Conservation (phyloP, 495 filamentous ascomycete genomes). For the Neurospora sp. region DNA sequence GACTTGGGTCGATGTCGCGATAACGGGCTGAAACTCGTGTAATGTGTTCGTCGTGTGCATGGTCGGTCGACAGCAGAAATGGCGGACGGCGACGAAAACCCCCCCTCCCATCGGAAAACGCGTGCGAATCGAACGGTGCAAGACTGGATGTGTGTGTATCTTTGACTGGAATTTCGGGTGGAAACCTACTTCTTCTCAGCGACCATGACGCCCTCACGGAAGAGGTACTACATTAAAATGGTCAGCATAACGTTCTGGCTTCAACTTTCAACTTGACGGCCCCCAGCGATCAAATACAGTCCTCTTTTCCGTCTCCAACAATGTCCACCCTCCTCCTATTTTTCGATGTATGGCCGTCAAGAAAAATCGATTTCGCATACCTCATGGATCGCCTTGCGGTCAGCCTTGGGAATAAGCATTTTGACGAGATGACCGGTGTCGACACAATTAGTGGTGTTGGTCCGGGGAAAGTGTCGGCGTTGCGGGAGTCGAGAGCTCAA, state of each 20-base stretch:
- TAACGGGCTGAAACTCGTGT: conserved; percentile 31
- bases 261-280: background rate
- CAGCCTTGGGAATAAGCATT: conserved; percentile 97
- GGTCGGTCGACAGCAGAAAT: background rate
- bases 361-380: conserved; percentile 19
- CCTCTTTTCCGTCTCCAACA: background rate
- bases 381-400: conserved; percentile 99
- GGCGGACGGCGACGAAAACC: background rate
- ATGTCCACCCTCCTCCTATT: background rate
- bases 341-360: background rate
- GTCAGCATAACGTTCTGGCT: conserved; percentile 22
- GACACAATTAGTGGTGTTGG: conserved; percentile 36
- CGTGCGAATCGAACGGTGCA: background rate
- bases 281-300: background rate
- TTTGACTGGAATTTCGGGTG: conserved; percentile 6
- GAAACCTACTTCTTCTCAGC: conserved; percentile 75
- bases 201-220: conserved; percentile 98
- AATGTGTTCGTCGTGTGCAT: background rate
- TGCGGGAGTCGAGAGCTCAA: conserved; percentile 23
- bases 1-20: conserved; percentile 62
- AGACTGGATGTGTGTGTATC: background rate
- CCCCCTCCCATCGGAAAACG: background rate
- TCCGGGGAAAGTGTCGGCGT: conserved; percentile 25
- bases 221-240: conserved; percentile 69
- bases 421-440: conserved; percentile 41